phyloP scores from a whole-genome alignment of 352 stramenopile genomes.

The Thraustochytrium sp. region DNA sequence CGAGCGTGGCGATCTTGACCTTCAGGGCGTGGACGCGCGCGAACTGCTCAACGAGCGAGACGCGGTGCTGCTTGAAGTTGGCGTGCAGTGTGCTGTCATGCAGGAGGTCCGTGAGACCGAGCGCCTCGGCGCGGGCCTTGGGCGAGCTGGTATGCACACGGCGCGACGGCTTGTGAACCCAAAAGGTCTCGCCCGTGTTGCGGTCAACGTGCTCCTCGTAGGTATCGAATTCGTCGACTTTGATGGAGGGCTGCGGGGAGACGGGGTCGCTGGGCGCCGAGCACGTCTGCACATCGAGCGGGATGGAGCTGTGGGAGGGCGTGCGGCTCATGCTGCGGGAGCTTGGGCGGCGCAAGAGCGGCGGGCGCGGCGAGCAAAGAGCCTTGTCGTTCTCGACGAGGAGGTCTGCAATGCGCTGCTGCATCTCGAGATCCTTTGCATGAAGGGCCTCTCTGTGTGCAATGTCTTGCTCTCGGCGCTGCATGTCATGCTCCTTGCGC shows the following conservation, averaged over 20 bases:
- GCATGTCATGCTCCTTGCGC: neutral
- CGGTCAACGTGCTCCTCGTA: neutral
- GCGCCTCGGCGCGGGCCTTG: neutral
- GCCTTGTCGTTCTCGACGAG: neutral
- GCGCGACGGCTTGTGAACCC: neutral
- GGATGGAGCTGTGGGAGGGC: neutral
- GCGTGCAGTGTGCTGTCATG: neutral
- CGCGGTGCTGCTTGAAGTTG: neutral
- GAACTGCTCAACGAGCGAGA: neutral
- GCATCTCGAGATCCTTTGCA: neutral
- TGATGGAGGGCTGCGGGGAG: neutral
- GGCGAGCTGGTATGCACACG: neutral
- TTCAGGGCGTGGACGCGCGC: neutral
- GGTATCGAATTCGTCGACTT: neutral
- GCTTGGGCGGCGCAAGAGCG: too few relatives aligned
- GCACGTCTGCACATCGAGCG: neutral
- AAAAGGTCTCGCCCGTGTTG: neutral
- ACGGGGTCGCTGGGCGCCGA: neutral
- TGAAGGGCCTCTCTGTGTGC: neutral
- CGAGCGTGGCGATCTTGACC: neutral
- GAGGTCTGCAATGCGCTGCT: neutral
- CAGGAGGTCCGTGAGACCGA: neutral
- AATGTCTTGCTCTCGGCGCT: neutral
- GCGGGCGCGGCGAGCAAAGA: too few relatives aligned
- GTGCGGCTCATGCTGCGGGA: neutral